Evolutionary conservation across 345 rosid species (phyloP).

Genomic region (Citrus mangshanensis): DNA sequence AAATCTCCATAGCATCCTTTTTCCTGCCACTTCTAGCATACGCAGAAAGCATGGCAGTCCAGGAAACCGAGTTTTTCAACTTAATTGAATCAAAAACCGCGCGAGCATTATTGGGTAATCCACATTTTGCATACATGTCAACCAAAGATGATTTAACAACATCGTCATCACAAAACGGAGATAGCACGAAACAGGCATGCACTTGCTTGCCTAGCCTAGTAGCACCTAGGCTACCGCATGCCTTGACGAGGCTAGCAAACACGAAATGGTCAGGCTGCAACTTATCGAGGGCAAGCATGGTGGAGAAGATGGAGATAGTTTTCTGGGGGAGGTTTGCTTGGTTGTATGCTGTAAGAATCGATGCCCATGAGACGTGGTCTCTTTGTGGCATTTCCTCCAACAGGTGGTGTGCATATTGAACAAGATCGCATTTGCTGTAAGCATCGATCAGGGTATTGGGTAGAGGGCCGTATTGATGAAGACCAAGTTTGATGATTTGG

Average conservation of each 20-base stretch:
- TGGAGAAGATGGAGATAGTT: slow-evolving; percentile 46
- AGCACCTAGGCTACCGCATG: slow-evolving; percentile 55
- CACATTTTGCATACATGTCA: slow-evolving; percentile 75
- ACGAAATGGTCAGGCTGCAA: slow-evolving; percentile 69
- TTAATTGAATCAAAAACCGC: slow-evolving; percentile 51
- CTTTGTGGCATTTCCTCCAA: slow-evolving; percentile 67
- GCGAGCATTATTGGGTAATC: slow-evolving; percentile 37
- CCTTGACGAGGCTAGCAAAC: slow-evolving; percentile 55
- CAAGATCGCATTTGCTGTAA: slow-evolving; percentile 47
- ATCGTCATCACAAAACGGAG: slow-evolving; percentile 48
- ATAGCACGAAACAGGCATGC: slow-evolving; percentile 47
- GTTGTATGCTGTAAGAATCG: slow-evolving; percentile 64
- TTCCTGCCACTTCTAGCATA: slow-evolving; percentile 66
- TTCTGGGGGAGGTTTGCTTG: slow-evolving; percentile 41
- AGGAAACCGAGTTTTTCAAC: slow-evolving; percentile 45
- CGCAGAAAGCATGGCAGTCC: slow-evolving; percentile 65
- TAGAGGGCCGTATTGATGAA: slow-evolving; percentile 27
- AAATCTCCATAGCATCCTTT: slow-evolving; percentile 49
- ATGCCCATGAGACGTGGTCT: slow-evolving; percentile 67
- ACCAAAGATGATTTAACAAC: slow-evolving; percentile 73
- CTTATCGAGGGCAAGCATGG: slow-evolving; percentile 25
- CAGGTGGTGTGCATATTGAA: slow-evolving; percentile 38
- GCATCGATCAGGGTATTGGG: slow-evolving; percentile 46
- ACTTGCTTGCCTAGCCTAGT: slow-evolving; percentile 59
- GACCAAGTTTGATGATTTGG: slow-evolving; percentile 46